Conservation (phyloP, 805 yeast species). For the Danielia reshetovae region DNA sequence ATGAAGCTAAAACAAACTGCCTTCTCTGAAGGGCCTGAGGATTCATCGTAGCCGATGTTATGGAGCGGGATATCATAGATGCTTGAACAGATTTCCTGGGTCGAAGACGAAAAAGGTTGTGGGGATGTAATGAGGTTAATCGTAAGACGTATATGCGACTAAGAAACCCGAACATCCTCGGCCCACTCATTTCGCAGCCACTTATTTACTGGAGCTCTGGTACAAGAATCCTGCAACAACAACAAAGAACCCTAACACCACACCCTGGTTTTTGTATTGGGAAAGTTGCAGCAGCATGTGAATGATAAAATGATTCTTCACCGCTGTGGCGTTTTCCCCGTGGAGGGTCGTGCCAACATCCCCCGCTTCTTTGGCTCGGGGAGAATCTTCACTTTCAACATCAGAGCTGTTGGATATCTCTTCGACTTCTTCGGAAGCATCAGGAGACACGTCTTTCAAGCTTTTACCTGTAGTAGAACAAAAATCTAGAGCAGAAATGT, state of each 20-base stretch:
- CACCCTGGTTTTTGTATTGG: slow-evolving; percentile 12
- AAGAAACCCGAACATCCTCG: neutral
- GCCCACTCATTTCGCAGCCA: slow-evolving; percentile 1
- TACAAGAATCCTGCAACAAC: slow-evolving; percentile 15
- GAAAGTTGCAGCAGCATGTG: slow-evolving; percentile 5
- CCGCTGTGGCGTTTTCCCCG: neutral
- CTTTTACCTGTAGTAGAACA: neutral
- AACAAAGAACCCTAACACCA: slow-evolving; percentile 9
- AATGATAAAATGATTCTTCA: slow-evolving; percentile 3
- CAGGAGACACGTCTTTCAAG: neutral
- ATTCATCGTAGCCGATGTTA: too few relatives aligned
- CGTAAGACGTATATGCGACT: too few relatives aligned
- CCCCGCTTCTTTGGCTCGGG: neutral
- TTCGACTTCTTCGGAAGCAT: neutral
- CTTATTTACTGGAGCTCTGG: slow-evolving; percentile 5
- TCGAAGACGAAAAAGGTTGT: too few relatives aligned
- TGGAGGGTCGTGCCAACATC: neutral
- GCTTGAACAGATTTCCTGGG: too few relatives aligned
- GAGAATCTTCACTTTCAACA: slow-evolving; percentile 1
- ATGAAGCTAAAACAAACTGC: slow-evolving; percentile 10
- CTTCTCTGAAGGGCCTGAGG: slow-evolving; percentile 11
- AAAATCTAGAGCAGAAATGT: neutral
- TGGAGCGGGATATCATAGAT: too few relatives aligned
- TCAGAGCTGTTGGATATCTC: slow-evolving; percentile 1
- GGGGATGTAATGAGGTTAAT: too few relatives aligned